Evolutionary conservation across 2,329 filamentous ascomycete species (phyloP), one percentile per base, ranked within the genome.

Genomic region (Rasamsonia emersonii): DNA sequence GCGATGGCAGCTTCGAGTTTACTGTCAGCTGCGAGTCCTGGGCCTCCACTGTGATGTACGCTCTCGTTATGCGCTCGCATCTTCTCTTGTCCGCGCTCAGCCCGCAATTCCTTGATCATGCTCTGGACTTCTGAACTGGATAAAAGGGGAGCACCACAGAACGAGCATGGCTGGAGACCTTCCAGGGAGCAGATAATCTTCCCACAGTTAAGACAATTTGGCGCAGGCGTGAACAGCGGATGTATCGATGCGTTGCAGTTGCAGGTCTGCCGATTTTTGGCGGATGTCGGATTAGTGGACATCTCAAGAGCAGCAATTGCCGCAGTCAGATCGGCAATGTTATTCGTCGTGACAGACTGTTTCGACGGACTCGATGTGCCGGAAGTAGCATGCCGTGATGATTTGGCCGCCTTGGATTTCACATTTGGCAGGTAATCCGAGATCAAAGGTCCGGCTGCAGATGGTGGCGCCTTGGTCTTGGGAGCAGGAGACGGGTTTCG

Each of bases 141-240:
- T 5, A 98, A 65, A 0, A 98, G 65, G 0, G 85, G 76, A 0
- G 73, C 69, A 0, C 78, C 77, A 62, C 91, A 98, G 51, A 84
- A 95, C 0, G 89, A 95, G 57, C 91, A 98, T 0, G 89, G 89
- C 0, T 89, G 89, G 1, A 96, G 69, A 0, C 91, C 91, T 59
- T 98, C 88, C 50, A 91, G 88, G 15, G 93, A 77, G 55, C 91
- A 98, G 33, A 96, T 80, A 9, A 98, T 86, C 56, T 96, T 96
- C 37, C 91, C 91, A 49, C 91, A 98, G 26, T 73, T 79, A 10
- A 93, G 64, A 53, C 91, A 98, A 54, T 96, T 98, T 1, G 91
- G 91, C 0, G 88, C 86, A 1, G 89, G 86, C n/a, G 76, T 76
- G 26, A 95, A 80, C 3, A 96, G 72, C 1, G 89, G 84, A 56